Evolutionary conservation across 2,329 filamentous ascomycete species (phyloP), one percentile per base, ranked within the genome.

Genomic region (Fusarium torreyae): DNA sequence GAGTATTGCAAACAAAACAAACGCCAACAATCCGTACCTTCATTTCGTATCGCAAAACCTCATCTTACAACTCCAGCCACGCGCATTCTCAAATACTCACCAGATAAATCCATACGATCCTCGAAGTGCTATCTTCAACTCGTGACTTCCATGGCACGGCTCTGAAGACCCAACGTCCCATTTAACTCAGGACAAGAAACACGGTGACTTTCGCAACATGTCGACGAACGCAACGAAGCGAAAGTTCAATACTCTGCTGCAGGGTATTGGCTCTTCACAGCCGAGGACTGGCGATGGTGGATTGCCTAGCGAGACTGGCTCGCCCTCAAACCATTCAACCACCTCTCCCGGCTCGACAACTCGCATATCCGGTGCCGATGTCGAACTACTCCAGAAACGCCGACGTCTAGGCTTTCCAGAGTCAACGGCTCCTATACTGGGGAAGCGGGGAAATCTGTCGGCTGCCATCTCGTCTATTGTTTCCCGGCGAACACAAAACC

Each of bases 201-300:
- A 28, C n/a, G 10, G 14, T 6, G 7, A 22, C 33, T n/a, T 22
- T 44, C 17, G 14, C 42, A 81, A 63, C 68, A 92, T 94, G 62
- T 66, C 63, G 5, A 66, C 48, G 84, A 92, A 92, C 76, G 88
- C 91, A 24, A 93, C 91, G n/a, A 95, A 94, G 82, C 87, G 92
- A 73, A 94, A 94, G 80, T 94, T 94, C 82, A 92, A 94, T 79
- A 87, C 87, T 74, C 85, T 94, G 17, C 84, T 94, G 28, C 91
- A 94, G 76, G 84, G 88, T 70, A 85, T 91, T 72, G 87, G 87
- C 74, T 87, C 82, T 40, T 71, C 78, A 5, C 70, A 70, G n/a
- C 28, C 68, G n/a, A 69, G 33, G 66, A 53, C 63, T 24, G 38
- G 38, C 17, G 55, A 72, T n/a, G 31, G 60, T 15, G 20, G 49